Evolutionary conservation across 257 asterid species (phyloP), one percentile per base, ranked within the genome.

Genomic region (Nicotiana sylvestris): DNA sequence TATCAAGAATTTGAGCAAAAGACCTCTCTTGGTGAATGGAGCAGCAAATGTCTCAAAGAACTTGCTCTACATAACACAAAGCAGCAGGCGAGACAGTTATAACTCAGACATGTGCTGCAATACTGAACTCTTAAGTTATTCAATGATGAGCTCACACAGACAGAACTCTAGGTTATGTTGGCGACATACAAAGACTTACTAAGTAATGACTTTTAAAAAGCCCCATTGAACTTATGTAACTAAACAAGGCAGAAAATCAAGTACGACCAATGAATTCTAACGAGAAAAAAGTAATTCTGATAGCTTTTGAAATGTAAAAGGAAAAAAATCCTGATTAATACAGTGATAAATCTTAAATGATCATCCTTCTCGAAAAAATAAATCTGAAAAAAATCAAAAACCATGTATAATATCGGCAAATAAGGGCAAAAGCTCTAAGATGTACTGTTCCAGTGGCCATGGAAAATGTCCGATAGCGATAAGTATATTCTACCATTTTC

Each of bases 11-110:
- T 95, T 95, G 85, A 95, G 95, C 95, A 95, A 80, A 78, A 95
- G 82, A 27, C 98, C 98, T 90, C 98, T 95, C 90, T 93, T 95
- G 89, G 97, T 93, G 93, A 95, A 95, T 25, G 98, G 98, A 72
- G 98, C 98, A 60, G 96, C 98, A 90, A 95, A 93, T 84, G 98
- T 95, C 90, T 93, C 96, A 56, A 95, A 95, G 88, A 95, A 95
- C 88, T 95, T 93, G 94, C 98, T 95, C 98, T 95, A 90, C 84
- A 86, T 70, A 43, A 82, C 37, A 21, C 7, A 43, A 21, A 2
- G 35, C 56, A 18, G 0, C 56, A 67, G 17, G 25, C 30, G 29
- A 30, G 65, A 21, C 33, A 16, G 60, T 83, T 55, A 76, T 17
- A 25, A 49, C 7, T 0, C 61, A 70, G 46, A 53, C 16, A 67